Percentiles rank a stretch among this genome's conserved stretches.
Conservation (phyloP, 306 rosid genomes). For the Lathyrus sativus region DNA sequence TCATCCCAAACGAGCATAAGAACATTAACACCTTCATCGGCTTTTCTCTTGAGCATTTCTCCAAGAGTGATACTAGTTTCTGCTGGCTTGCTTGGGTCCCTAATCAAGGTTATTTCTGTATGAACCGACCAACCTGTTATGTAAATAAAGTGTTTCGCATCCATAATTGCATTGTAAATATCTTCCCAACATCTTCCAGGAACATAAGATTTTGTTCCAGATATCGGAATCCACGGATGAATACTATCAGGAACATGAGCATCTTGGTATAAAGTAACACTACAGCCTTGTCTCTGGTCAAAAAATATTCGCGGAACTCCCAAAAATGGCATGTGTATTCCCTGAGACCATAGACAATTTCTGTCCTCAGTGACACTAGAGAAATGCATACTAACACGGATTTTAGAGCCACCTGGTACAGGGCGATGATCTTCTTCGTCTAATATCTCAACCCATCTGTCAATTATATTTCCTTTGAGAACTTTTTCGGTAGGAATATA, state of each 20-base stretch:
- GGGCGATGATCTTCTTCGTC: constrained; percentile 69
- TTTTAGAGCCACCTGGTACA: constrained; percentile 48
- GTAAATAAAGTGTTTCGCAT: constrained; percentile 66
- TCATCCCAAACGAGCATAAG: constrained; percentile 86
- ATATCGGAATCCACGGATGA: constrained; percentile 10
- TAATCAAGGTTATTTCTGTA: constrained; percentile 54
- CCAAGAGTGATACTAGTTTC: constrained; percentile 48
- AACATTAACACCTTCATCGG: constrained; percentile 66
- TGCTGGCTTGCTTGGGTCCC: constrained; percentile 39
- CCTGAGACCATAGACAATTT: constrained; percentile 48
- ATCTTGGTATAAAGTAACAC: constrained; percentile 77
- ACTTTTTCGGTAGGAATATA: constrained; percentile 54
- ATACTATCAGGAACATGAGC: constrained; percentile 49
- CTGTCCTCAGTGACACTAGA: constrained; percentile 26
- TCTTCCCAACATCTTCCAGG: constrained; percentile 79
- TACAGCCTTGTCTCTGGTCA: constrained; percentile 63
- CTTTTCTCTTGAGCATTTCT: constrained; percentile 66
- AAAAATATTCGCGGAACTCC: constrained; percentile 76
- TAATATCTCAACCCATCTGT: constrained; percentile 53
- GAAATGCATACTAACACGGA: constrained; percentile 56
- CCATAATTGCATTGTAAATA: constrained; percentile 56
- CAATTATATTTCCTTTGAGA: constrained; percentile 29
- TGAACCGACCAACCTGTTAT: constrained; percentile 81
- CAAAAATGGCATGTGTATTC: constrained; percentile 46
- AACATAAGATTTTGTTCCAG: constrained; percentile 31